Evolutionary conservation across 345 rosid species (phyloP), one percentile per base, ranked within the genome.

Genomic region (Ailanthus altissimus): DNA sequence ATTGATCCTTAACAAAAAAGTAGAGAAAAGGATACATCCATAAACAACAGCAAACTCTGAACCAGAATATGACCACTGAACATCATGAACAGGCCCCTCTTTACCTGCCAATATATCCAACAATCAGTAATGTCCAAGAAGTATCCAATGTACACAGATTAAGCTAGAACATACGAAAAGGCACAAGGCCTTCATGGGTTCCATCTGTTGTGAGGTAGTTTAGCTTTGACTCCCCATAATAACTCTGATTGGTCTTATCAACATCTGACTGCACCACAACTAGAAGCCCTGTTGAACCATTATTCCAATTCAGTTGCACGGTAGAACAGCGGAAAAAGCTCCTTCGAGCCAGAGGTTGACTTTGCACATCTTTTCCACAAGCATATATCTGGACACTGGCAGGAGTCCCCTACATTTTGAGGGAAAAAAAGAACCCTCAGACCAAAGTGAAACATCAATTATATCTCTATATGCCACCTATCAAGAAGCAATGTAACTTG

Each of bases 51-150:
- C 98, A 84, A 95, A 95, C 81, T 95, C 91, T 74, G 87, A 88
- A 73, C 99, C 99, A 60, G 93, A 90, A 73, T 74, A 78, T 20
- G 99, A 95, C 99, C 99, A 95, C 69, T 90, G 99, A 82, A 93
- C 99, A 85, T 95, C 98, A 81, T 95, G 98, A 84, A 95, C 77
- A 36, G 99, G 99, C 61, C 99, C 99, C 79, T 95, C 99, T 81
- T 93, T 95, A 80, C 99, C 99, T 93, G 91, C 71, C 64, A 81
- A 32, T 47, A 74, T 18, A 75, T 79, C 75, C 64, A 75, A 75
- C 42, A 78, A 45, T 88, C 78, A 89, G 84, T 67, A 81, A 82
- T 38, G 54, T 70, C 64, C 59, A 70, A 11, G 54, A 16, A 45
- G 59, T 67, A 45, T 5, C 13, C 66, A 32, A 70, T 45, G 32